phyloP scores from a whole-genome alignment of 495 filamentous ascomycete species.

The Tuber indicum region DNA sequence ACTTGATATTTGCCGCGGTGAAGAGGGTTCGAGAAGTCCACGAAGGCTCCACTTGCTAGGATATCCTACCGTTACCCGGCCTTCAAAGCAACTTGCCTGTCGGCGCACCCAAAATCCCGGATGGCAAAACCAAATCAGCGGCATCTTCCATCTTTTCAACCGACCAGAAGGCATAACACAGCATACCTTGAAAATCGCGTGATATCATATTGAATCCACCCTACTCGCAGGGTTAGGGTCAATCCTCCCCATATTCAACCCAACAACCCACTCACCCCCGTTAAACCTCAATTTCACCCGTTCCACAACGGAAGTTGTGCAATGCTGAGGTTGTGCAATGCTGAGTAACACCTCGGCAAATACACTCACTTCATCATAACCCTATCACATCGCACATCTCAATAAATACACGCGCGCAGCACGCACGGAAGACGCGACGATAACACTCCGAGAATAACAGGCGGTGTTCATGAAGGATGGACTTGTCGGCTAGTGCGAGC shows the following conservation, averaged over 20 bases:
- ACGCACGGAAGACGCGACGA: not conserved
- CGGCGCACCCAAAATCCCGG: not conserved
- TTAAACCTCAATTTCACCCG: not conserved
- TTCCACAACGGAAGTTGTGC: not conserved
- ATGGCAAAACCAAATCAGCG: too few relatives aligned
- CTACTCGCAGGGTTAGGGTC: not conserved
- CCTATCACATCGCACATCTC: not conserved
- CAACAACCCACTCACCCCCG: not conserved
- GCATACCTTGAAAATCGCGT: not conserved
- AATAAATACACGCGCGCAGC: not conserved
- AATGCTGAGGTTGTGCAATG: not conserved
- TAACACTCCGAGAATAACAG: constrained; percentile 11
- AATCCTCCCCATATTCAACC: not conserved
- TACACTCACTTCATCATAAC: not conserved
- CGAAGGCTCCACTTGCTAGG: not conserved
- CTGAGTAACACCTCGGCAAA: not conserved
- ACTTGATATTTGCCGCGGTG: not conserved
- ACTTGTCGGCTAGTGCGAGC: constrained; percentile 14
- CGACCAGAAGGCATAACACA: not conserved
- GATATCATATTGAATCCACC: not conserved
- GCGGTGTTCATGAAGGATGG: constrained; percentile 14
- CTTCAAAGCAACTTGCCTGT: not conserved
- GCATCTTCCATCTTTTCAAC: not conserved
- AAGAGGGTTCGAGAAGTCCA: not conserved
- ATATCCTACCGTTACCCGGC: not conserved